These are phyloP conservation scores for Saccharomyces hybrid DNA, from an alignment of 1,139 yeast genomes.

Conservation along the genomic window DNA sequence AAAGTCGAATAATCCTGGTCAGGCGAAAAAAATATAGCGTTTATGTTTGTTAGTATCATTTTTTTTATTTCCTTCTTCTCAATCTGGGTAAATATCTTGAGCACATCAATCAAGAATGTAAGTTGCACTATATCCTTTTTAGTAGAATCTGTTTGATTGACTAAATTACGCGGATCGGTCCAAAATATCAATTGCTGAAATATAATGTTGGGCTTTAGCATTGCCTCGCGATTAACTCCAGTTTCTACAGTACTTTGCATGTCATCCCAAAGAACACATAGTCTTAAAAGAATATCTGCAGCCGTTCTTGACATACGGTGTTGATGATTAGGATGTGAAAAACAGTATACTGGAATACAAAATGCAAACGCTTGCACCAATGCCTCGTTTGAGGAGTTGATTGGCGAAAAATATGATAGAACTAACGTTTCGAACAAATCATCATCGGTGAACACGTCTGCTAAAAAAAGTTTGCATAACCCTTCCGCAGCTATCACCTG, in stretches of 20 bases:
- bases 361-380: constrained; percentile 77
- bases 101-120: constrained; percentile 49
- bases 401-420: constrained; percentile 67
- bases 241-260: constrained; percentile 33
- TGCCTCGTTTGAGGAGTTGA: constrained; percentile 53
- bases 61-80: constrained; percentile 50
- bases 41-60: constrained; percentile 46
- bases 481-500: constrained; percentile 86
- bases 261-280: constrained; percentile 34
- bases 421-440: constrained; percentile 67
- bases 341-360: constrained; percentile 85
- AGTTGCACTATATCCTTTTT: constrained; percentile 46
- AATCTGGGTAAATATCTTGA: constrained; percentile 43
- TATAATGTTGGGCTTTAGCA: constrained; percentile 50
- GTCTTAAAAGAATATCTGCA: constrained; percentile 58
- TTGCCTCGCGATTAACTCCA: constrained; percentile 30
- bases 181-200: constrained; percentile 72
- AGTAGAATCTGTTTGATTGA: constrained; percentile 40
- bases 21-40: constrained; percentile 41
- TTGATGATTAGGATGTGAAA: constrained; percentile 71
- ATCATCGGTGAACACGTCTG: constrained; percentile 65
- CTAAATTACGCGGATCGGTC: constrained; percentile 77
- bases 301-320: constrained; percentile 54
- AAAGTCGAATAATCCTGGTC: constrained; percentile 27
- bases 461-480: constrained; percentile 69